Conservation (phyloP, 352 stramenopile species). For the Hyphochytrium catenoides region DNA sequence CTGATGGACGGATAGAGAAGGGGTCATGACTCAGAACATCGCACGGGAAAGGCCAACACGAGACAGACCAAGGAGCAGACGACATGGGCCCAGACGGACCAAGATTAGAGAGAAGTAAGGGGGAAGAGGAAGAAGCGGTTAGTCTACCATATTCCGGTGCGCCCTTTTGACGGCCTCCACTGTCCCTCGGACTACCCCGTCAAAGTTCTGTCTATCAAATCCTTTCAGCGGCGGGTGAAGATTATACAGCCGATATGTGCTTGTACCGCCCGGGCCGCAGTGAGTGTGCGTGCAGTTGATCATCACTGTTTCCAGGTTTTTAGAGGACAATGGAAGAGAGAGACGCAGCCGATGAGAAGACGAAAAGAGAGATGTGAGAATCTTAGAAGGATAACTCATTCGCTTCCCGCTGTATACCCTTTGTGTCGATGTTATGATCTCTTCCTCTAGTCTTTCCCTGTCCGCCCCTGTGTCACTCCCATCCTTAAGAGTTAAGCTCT, state of each 20-base stretch:
- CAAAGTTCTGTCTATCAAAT: conserved; percentile 48
- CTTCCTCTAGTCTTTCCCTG: too few relatives aligned
- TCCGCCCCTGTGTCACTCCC: too few relatives aligned
- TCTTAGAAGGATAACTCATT: too few relatives aligned
- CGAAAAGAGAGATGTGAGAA: too few relatives aligned
- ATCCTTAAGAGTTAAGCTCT: too few relatives aligned
- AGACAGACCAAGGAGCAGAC: too few relatives aligned
- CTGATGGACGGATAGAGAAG: too few relatives aligned
- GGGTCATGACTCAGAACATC: background rate
- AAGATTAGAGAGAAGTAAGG: too few relatives aligned
- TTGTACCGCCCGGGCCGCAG: conserved; percentile 58
- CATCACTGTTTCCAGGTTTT: conserved; percentile 53
- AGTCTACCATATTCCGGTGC: conserved; percentile 41
- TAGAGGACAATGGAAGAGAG: conserved; percentile 7
- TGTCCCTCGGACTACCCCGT: conserved; percentile 65
- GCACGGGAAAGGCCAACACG: background rate
- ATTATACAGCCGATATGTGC: conserved; percentile 75
- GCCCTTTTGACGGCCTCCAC: conserved; percentile 47
- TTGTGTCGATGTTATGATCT: too few relatives aligned
- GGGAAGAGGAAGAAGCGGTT: too few relatives aligned
- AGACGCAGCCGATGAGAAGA: conserved; percentile 2
- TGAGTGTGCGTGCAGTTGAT: conserved; percentile 76
- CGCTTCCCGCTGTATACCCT: too few relatives aligned
- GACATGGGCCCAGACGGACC: too few relatives aligned
- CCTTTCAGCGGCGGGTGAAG: conserved; percentile 42